Evolutionary conservation across 2,329 filamentous ascomycete genomes (phyloP).

Genomic region (Botryosphaeria dothidea): DNA sequence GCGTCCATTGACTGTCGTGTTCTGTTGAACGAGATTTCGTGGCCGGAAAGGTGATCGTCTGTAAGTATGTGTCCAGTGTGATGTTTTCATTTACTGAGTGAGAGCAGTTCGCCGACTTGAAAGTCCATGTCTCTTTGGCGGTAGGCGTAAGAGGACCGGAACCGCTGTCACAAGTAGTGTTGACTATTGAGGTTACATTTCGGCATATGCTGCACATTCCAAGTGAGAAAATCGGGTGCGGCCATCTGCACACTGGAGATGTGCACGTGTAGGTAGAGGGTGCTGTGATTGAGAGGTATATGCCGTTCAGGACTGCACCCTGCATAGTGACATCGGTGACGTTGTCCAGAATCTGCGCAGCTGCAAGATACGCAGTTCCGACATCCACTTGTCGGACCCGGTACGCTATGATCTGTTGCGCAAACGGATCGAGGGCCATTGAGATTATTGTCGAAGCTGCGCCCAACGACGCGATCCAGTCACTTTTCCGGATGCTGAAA

Average conservation of each 20-base stretch:
- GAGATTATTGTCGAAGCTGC: neutral
- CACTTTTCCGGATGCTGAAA: neutral
- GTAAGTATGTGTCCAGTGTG: neutral
- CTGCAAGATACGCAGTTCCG: neutral
- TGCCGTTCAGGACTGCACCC: neutral
- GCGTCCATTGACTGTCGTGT: neutral
- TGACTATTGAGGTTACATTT: neutral
- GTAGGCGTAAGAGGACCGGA: neutral
- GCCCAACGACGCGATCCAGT: neutral
- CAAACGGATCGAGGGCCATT: neutral
- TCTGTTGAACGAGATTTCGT: neutral
- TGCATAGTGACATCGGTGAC: neutral
- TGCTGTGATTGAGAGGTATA: neutral
- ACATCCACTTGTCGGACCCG: neutral
- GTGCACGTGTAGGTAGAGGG: neutral
- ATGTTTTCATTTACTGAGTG: neutral
- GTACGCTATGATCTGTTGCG: neutral
- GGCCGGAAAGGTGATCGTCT: neutral
- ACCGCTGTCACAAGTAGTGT: neutral
- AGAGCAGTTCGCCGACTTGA: neutral
- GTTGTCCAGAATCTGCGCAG: neutral
- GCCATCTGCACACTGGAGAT: neutral
- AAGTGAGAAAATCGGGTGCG: neutral
- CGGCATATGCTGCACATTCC: neutral
- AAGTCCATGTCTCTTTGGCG: neutral